Percentiles rank a stretch among this genome's conserved stretches.
Conservation (phyloP, 495 filamentous ascomycete species). For the Neurospora sp. region DNA sequence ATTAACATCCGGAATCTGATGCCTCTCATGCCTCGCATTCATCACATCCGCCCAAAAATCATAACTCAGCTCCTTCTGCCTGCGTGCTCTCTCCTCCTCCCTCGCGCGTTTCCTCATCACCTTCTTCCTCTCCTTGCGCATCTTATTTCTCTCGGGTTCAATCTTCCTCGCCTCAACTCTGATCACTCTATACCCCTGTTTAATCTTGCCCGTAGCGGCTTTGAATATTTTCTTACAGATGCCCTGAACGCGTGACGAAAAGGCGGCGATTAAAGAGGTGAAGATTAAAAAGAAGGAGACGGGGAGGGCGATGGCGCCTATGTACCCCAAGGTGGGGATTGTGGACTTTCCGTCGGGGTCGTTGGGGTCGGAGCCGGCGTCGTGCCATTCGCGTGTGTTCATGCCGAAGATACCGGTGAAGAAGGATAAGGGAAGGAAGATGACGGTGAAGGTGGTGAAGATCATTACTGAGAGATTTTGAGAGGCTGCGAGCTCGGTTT, state of each 20-base stretch:
- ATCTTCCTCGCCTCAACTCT: slow-evolving; percentile 12
- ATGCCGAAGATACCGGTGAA: slow-evolving; percentile 60
- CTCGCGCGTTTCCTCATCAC: slow-evolving; percentile 15
- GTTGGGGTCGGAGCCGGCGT: slow-evolving; percentile 9
- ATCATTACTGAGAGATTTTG: slow-evolving; percentile 59
- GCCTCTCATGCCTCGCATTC: slow-evolving; percentile 19
- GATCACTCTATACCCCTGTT: slow-evolving; percentile 5
- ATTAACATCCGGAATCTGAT: slow-evolving; percentile 36
- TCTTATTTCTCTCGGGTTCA: slow-evolving; percentile 19
- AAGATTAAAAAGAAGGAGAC: slow-evolving; percentile 28
- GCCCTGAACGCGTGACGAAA: slow-evolving; percentile 28
- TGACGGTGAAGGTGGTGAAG: slow-evolving; percentile 59
- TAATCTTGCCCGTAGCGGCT: slow-evolving; percentile 10
- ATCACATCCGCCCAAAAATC: slow-evolving; percentile 37
- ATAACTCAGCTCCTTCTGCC: slow-evolving; percentile 25
- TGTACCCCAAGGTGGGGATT: slow-evolving; percentile 22
- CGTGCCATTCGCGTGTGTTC: slow-evolving; percentile 55
- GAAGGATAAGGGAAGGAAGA: slow-evolving; percentile 57
- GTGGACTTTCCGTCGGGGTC: slow-evolving; percentile 2
- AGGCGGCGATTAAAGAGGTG: slow-evolving; percentile 31
- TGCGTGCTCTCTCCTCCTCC: slow-evolving; percentile 8
- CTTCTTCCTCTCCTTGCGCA: slow-evolving; percentile 16
- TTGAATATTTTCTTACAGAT: slow-evolving; percentile 22
- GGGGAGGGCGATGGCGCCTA: slow-evolving; percentile 35
- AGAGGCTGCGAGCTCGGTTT: slow-evolving; percentile 52